Base-by-base conservation (phyloP, 208 protist genomes). In the Kentomonas sorsogonicus region DNA sequence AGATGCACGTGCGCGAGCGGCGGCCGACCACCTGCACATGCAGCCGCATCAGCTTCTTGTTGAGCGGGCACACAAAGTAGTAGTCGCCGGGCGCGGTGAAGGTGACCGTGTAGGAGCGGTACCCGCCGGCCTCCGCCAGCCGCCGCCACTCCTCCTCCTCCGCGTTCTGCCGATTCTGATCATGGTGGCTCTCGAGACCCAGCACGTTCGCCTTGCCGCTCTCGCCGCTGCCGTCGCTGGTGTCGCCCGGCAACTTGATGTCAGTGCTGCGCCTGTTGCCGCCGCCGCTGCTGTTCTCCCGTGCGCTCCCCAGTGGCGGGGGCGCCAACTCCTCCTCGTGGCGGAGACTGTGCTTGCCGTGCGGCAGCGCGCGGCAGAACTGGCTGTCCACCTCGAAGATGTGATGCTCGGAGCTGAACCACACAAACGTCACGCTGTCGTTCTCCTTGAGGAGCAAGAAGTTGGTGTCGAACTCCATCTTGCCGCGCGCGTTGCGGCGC, bases 11-110 rank as follows among this genome's bases (percentile, higher is more conserved):
- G 25, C 47, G 6, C 16, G 62, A 60, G 38, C 62, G 38, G n/a
- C n/a, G n/a, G n/a, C n/a, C n/a, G n/a, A n/a, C n/a, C 41, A 73
- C 67, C 53, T 67, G 56, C 44, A 73, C 60, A 10, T 66, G 67
- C 38, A 73, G 27, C 27, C 60, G 60, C 56, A 68, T 63, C 26
- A 31, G 22, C 30, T 45, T 44, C 51, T 58, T 50, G 52, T 73
- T 38, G 33, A 47, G 31, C 22, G 67, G 51, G 45, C 53, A 60
- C 20, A 73, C 60, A 44, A 73, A 73, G 56, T 66, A 73, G 60
- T 73, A 73, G 18, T 66, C 62, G 29, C 67, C 67, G 0, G 67
- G 48, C 45, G 46, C 52, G 5, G 29, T 43, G 46, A 73, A 73
- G 33, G 22, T n/a, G 7, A 63, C 46, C 18, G 58, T 52, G 52